Base-by-base conservation (phyloP, 192 early-diverging fungal genomes). In the Coemansia sp. region DNA sequence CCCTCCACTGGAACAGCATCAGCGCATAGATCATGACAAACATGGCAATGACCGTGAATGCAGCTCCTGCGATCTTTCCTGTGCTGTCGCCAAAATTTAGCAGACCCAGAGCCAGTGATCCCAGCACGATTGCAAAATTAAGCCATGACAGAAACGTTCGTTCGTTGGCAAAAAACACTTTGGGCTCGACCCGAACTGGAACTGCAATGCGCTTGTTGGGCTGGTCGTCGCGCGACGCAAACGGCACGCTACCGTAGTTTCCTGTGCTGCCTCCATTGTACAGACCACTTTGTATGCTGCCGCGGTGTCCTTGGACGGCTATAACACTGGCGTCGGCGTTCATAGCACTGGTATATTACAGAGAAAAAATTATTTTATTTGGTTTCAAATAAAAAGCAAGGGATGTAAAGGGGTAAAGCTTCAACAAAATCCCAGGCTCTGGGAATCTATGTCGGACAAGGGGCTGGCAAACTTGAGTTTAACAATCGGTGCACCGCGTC, bases 81-180 rank as follows among this genome's bases (percentile, higher is more conserved):
- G 89, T 72, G 19, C 83, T 74, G 58, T 93, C 90, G 29, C 92
- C 92, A 88, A 92, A 93, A 81, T 93, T 93, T 43, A 93, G 69
- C 54, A 93, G 65, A 1, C 90, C 89, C 41, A 93, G 83, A n/a
- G 88, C 89, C 22, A 93, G 79, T 21, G 87, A 87, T 11, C 89
- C 90, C 39, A 93, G 71, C 11, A 93, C 82, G 37, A 89, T 87
- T 7, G 89, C 84, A 74, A 94, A 92, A 66, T 91, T 90, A 43
- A 94, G 82, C 93, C 93, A 96, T 4, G 93, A 88, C 43, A 95
- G 77, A 58, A 95, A 94, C 1, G 94, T 96, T 19, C 94, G 86
- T 77, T 96, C 94, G 69, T 97, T 97, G 32, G 93, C 93, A 75
- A 97, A 95, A 70, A 94, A 95, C 11, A 95, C 90, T 64, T 97